A percentile compares a stretch with the other conserved stretches of the same genome.
These are phyloP conservation scores for Trichoderma polysporum DNA, from an alignment of 2,329 filamentous ascomycete genomes.

Conservation along the genomic window DNA sequence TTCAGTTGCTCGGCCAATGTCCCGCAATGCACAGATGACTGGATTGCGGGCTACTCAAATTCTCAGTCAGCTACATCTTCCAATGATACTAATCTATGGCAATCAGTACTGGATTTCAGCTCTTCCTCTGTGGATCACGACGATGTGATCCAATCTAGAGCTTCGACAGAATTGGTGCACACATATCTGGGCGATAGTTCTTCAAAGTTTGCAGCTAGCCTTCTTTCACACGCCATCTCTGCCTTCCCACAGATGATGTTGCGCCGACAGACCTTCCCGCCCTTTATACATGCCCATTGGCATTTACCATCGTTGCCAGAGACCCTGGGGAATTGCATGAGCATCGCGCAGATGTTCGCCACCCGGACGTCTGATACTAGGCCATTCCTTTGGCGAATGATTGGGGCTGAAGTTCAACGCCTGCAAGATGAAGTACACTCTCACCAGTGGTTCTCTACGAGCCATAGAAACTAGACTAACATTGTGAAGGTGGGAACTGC, in stretches of 20 bases:
- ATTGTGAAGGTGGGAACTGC: not conserved
- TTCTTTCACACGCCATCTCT: not conserved
- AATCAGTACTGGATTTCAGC: not conserved
- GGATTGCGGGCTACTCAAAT: too few relatives aligned
- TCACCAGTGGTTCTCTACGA: not conserved
- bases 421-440: not conserved
- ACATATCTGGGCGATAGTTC: not conserved
- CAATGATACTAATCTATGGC: not conserved
- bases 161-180: not conserved
- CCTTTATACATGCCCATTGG: conserved; percentile 1
- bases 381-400: not conserved
- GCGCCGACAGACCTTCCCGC: not conserved
- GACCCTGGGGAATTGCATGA: not conserved
- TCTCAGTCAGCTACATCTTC: too few relatives aligned
- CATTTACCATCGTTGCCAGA: not conserved
- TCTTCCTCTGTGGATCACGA: not conserved
- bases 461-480: not conserved
- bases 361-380: not conserved
- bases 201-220: not conserved
- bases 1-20: not conserved
- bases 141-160: not conserved
- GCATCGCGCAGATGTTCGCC: not conserved
- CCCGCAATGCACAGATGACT: not conserved
- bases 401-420: not conserved
- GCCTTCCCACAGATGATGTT: conserved; percentile 9